A percentile compares a stretch with the other conserved stretches of the same genome.
phyloP scores from a whole-genome alignment of 2,329 filamentous ascomycete genomes.

The Erysiphe pulchra region DNA sequence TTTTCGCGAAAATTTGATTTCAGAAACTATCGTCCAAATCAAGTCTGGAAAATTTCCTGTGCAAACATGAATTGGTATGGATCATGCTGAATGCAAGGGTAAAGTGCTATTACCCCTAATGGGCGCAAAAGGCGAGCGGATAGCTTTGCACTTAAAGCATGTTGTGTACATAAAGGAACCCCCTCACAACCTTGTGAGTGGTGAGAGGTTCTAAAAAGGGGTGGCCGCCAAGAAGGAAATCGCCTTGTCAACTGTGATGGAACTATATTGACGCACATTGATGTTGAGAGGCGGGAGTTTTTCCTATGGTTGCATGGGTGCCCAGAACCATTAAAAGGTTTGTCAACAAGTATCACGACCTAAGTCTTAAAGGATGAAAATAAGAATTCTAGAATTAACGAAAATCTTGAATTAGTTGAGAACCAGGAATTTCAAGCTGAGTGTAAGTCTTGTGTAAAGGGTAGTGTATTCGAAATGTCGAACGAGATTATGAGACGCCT shows the following conservation, averaged over 20 bases:
- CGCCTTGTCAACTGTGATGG: too few relatives aligned
- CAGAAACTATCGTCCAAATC: neutral
- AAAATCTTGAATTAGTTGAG: neutral
- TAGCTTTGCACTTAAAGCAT: neutral
- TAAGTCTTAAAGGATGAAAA: neutral
- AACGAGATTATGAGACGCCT: too few relatives aligned
- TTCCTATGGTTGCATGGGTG: neutral
- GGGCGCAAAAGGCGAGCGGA: neutral
- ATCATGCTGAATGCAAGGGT: neutral
- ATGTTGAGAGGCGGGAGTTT: neutral
- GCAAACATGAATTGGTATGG: neutral
- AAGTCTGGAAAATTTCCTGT: neutral
- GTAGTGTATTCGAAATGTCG: too few relatives aligned
- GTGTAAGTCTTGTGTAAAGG: neutral
- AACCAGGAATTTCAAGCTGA: neutral
- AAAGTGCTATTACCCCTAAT: neutral
- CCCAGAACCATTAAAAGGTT: neutral
- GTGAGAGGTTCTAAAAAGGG: neutral
- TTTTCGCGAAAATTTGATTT: neutral
- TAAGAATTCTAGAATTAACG: neutral
- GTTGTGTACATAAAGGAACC: neutral
- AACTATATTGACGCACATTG: too few relatives aligned
- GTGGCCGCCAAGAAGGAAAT: neutral
- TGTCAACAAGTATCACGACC: neutral
- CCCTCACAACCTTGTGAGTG: neutral